These are phyloP conservation scores for Bonia amplexicaulis DNA, from an alignment of 176 grass and related monocot species.

Conservation along the genomic window DNA sequence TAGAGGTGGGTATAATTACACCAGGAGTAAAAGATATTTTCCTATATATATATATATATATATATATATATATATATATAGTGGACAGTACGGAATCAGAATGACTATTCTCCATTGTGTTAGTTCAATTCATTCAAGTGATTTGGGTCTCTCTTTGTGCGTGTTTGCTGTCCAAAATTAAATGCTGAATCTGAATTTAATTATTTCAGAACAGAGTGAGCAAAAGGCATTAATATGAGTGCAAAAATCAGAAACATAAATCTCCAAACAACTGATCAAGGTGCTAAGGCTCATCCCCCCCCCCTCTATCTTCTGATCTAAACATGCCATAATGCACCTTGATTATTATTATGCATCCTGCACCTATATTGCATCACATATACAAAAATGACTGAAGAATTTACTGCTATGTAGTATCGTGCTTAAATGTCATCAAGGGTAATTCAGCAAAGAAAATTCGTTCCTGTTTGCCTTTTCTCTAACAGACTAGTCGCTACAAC, in stretches of 20 bases:
- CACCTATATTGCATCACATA: neutral
- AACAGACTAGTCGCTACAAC: neutral
- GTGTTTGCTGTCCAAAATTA: neutral
- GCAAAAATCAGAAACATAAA: neutral
- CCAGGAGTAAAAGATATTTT: too few species aligned
- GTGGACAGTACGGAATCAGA: neutral
- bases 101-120: neutral
- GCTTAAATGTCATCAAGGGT: neutral
- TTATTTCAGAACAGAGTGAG: neutral
- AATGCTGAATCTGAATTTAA: too few species aligned
- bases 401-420: neutral
- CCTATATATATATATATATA: too few species aligned
- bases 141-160: neutral
- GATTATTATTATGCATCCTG: neutral
- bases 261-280: neutral
- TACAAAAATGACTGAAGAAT: neutral
- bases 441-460: neutral
- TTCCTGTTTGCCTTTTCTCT: neutral
- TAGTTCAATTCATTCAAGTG: neutral
- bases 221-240: neutral
- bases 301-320: neutral
- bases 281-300: neutral
- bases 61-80: too few species aligned
- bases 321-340: too few species aligned
- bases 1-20: too few species aligned